Base-by-base conservation (phyloP, 768 basidiomycete species). In the Lactarius psammicola region DNA sequence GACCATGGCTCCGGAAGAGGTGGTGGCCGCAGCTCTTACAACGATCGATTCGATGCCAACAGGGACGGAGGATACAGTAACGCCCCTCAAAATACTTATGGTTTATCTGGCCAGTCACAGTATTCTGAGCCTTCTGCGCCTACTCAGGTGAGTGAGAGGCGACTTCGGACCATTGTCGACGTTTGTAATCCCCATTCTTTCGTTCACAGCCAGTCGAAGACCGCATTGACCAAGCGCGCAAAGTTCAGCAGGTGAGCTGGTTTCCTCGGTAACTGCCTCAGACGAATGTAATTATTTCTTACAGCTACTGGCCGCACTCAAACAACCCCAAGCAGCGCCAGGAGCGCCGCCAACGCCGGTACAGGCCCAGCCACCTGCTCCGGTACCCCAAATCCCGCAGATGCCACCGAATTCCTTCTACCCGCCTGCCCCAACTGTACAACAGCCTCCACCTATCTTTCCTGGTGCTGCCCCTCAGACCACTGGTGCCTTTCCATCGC, bases 181-280 rank as follows among this genome's bases (percentile, higher is more conserved):
- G 13, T 13, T 8, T 58, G 31, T 63, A 36, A 67, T 49, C 36
- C 13, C 28, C 26, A n/a, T 58, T 23, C 13, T 56, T 18, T 34
- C 23, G 46, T 18, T 34, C 51, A 6, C 38, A 86, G 84, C 78
- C 81, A 46, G 75, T 78, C 13, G 91, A 94, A 64, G 92, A 94
- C 58, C 88, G 93, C 15, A 79, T 95, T 23, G 94, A 95, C 72
- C 90, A 94, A 80, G 92, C 93, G 9, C 85, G 87, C 62, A 89
- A 85, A 75, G 92, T 95, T 10, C 93, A 94, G 73, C 90, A 93
- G 71, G 85, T 87, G 18, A 23, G 34, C 57, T 59, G 8, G 1
- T 40, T 40, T n/a, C 20, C 42, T 10, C 17, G 13, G 11, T 33
- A 26, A 40, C 34, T 8, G 28, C 56, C 59, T 55, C 28, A 23